Percentiles rank a stretch among this genome's conserved stretches.
Conservation (phyloP, 805 yeast genomes). For the Hagleromyces aurorensis region DNA sequence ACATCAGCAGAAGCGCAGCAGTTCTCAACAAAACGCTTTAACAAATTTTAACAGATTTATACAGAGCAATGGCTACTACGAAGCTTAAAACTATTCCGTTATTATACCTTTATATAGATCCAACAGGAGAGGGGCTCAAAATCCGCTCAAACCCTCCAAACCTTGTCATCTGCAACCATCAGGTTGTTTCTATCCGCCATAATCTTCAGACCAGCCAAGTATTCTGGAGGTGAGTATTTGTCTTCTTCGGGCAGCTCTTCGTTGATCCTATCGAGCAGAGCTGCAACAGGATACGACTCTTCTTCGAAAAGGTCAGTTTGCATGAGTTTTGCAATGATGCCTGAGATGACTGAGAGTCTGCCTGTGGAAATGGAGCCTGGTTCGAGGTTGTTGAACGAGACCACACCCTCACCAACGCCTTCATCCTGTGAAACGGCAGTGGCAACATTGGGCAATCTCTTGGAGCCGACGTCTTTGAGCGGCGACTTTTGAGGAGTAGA, state of each 20-base stretch:
- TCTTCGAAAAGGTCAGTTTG: conserved; percentile 38
- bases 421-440: conserved; percentile 14
- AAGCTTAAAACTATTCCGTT: too few relatives aligned
- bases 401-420: conserved; percentile 17
- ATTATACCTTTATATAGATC: too few relatives aligned
- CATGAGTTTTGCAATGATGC: conserved; percentile 40
- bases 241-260: conserved; percentile 41
- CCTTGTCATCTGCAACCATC: conserved; percentile 41
- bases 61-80: too few relatives aligned
- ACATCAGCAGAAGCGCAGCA: too few relatives aligned
- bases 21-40: too few relatives aligned
- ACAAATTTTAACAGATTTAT: too few relatives aligned
- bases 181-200: conserved; percentile 40
- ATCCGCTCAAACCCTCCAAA: conserved; percentile 39
- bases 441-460: conserved; percentile 17
- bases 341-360: conserved; percentile 40
- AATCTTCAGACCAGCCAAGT: conserved; percentile 35
- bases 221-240: conserved; percentile 38
- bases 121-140: too few relatives aligned
- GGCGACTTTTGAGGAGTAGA: too few relatives aligned
- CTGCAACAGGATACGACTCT: conserved; percentile 35
- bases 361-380: conserved; percentile 40
- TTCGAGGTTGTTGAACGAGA: conserved; percentile 14
- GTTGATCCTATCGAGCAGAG: conserved; percentile 37
- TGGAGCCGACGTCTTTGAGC: conserved; percentile 18